These are phyloP conservation scores for Candida maltosa DNA, from an alignment of 805 yeast genomes.

Conservation along the genomic window DNA sequence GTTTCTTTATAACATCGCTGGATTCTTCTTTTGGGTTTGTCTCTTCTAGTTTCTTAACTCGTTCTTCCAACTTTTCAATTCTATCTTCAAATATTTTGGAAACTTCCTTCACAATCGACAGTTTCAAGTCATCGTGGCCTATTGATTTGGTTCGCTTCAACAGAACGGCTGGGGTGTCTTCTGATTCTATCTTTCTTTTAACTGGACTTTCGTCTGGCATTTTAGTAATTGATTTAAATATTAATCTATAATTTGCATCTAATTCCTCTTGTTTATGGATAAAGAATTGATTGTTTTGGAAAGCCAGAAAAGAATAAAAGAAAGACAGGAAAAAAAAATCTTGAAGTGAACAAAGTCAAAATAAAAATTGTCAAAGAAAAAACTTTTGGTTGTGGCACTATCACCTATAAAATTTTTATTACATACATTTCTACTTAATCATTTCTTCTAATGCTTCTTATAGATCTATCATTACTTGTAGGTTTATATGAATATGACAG, in stretches of 20 bases:
- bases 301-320: neutral
- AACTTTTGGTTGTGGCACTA: too few species aligned
- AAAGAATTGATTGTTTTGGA: too few species aligned
- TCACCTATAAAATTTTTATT: too few species aligned
- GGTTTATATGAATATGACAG: constrained; percentile 1
- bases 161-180: constrained; percentile 1
- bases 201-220: constrained; percentile 14
- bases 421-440: too few species aligned
- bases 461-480: constrained; percentile 6
- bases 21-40: constrained; percentile 2
- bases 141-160: constrained; percentile 10
- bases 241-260: too few species aligned
- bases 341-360: neutral
- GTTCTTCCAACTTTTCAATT: constrained; percentile 6
- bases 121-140: constrained; percentile 21
- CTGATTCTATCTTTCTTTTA: constrained; percentile 16
- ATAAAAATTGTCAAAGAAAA: too few species aligned
- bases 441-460: constrained; percentile 8
- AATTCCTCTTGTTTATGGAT: too few species aligned
- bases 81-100: constrained; percentile 16
- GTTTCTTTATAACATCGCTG: neutral
- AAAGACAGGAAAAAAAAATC: constrained; percentile 1
- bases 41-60: constrained; percentile 7
- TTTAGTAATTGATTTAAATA: too few species aligned
- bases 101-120: constrained; percentile 29